Base-by-base conservation (phyloP, 352 stramenopile species). In the Globisporangium lucens region DNA sequence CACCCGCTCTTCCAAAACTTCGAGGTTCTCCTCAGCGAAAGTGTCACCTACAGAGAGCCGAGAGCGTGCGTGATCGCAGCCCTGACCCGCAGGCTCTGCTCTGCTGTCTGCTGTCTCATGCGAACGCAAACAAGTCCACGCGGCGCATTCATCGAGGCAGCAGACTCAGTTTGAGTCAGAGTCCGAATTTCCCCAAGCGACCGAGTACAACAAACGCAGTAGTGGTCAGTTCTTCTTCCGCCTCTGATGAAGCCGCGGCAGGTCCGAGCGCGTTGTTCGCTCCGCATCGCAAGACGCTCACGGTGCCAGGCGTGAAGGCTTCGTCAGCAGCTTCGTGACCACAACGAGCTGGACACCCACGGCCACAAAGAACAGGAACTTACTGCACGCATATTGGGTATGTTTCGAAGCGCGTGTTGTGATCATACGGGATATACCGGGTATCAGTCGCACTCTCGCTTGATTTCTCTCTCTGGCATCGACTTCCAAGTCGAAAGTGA, bases 101-200 rank as follows among this genome's bases (percentile, higher is more conserved):
- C 66, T 82, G 75, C 56, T 77, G 75, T 13, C 49, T 82, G 36
- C 61, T 82, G 20, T 73, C 75, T 9, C 29, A 62, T n/a, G 30
- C 55, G 30, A 46, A n/a, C 9, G 20, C 15, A 20, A 46, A 27
- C 53, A 43, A 38, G 53, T 60, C 53, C 29, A 60, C 22, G 55
- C 29, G 20, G 17, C 55, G 30, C 0, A 65, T 27, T 27, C 41
- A 63, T 1, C 36, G 55, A 46, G 17, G 29, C 30, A 60, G 55
- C 17, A 43, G 30, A 17, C 38, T 51, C 13, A 63, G 58, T 15
- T 3, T 55, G 17, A 41, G 29, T 4, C 2, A 36, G 53, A 29
- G 53, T 17, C 29, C 22, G 53, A 60, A 17, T 24, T 20, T 20
- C 12, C 29, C 53, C 2, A 60, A 60, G 29, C 30, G 53, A 9